A percentile compares a stretch with the other conserved stretches of the same genome.
phyloP scores from a whole-genome alignment of 805 yeast genomes.

The Kregervanrija fluxuum region DNA sequence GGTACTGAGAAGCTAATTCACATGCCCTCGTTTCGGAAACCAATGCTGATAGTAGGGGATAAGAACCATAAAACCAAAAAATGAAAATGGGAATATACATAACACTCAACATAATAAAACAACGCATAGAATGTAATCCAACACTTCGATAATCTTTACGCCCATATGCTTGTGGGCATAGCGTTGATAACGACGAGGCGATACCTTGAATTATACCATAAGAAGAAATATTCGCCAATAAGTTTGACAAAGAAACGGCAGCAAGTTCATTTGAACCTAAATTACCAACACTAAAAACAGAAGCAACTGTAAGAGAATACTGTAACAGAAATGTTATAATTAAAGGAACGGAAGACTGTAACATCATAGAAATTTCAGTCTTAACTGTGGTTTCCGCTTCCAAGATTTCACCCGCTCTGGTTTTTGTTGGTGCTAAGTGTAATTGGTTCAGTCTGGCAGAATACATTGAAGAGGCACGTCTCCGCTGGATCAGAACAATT shows the following conservation, averaged over 20 bases:
- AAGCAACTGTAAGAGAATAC: constrained; percentile 45
- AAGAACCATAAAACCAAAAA: constrained; percentile 33
- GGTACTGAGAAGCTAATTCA: constrained; percentile 39
- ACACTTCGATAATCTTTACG: constrained; percentile 43
- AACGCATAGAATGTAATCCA: constrained; percentile 44
- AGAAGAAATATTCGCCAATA: constrained; percentile 50
- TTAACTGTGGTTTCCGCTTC: constrained; percentile 35
- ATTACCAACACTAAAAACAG: constrained; percentile 52
- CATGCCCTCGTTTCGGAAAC: constrained; percentile 44
- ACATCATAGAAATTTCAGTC: constrained; percentile 33
- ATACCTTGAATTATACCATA: constrained; percentile 52
- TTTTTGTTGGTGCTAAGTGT: constrained; percentile 15
- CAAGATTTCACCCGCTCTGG: constrained; percentile 17
- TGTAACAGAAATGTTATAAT: constrained; percentile 48
- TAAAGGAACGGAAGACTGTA: constrained; percentile 41
- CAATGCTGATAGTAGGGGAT: constrained; percentile 24
- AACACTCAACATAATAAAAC: constrained; percentile 37
- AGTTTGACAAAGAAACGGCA: constrained; percentile 50
- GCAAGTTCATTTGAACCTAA: constrained; percentile 52
- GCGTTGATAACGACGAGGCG: constrained; percentile 49
- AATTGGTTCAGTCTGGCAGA: constrained; percentile 10
- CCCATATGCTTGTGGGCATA: constrained; percentile 57
- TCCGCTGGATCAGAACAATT: constrained; percentile 17
- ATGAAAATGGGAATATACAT: constrained; percentile 34
- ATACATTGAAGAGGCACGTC: constrained; percentile 21